These are phyloP conservation scores for Mycena sanguinolenta DNA, from an alignment of 768 basidiomycete genomes.

Conservation along the genomic window DNA sequence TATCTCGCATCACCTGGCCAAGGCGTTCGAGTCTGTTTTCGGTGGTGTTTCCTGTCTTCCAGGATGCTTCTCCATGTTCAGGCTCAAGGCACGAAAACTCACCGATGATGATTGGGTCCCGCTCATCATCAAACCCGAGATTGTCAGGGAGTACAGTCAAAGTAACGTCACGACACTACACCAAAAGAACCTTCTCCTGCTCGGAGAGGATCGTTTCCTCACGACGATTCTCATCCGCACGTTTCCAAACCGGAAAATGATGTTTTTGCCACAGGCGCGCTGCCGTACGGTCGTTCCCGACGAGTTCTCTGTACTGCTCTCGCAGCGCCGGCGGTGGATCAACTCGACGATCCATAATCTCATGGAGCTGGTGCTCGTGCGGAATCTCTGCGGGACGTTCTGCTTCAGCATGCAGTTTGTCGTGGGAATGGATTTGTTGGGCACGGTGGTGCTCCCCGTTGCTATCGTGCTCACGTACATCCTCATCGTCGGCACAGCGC, in stretches of 20 bases:
- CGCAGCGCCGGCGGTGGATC: constrained; percentile 98
- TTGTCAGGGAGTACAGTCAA: constrained; percentile 97
- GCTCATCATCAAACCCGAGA: constrained; percentile 95
- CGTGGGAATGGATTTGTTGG: constrained; percentile 96
- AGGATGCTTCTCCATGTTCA: constrained; percentile 99
- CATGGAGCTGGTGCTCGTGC: constrained; percentile 98
- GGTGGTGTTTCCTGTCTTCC: constrained; percentile 99
- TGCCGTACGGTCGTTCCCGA: constrained; percentile 98
- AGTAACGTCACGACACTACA: constrained; percentile 93
- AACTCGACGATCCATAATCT: constrained; percentile 99
- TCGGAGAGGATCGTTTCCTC: constrained; percentile 99
- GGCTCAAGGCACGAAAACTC: constrained; percentile 91
- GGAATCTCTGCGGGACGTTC: constrained; percentile 97
- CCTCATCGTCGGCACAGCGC: constrained; percentile 84
- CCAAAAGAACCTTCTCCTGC: constrained; percentile 95
- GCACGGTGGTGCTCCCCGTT: constrained; percentile 93
- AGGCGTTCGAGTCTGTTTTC: constrained; percentile 98
- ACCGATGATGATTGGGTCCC: constrained; percentile 98
- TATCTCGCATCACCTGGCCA: constrained; percentile 98
- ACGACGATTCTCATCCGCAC: constrained; percentile 96
- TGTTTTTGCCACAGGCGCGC: constrained; percentile 96
- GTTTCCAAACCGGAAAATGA: constrained; percentile 99
- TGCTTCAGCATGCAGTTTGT: constrained; percentile 99
- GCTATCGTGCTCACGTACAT: constrained; percentile 93
- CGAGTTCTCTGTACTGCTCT: constrained; percentile 91